Base-by-base conservation (phyloP, 495 filamentous ascomycete species). In the Penicillium coprophilum region DNA sequence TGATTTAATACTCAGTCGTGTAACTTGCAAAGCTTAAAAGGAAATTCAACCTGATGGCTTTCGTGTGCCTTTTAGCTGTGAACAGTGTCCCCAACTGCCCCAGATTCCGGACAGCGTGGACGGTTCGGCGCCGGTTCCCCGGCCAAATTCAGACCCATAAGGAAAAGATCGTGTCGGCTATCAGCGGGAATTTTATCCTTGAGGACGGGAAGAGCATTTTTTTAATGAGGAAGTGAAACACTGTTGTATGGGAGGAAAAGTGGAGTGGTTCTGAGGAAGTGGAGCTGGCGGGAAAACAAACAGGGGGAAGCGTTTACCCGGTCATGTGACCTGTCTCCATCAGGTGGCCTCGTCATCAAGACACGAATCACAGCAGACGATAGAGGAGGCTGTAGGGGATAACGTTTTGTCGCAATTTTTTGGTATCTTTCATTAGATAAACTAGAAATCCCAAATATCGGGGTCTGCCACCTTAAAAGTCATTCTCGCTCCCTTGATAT, bases 351-450 rank as follows among this genome's bases (percentile, higher is more conserved):
- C 41, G 39, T 27, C 13, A 31, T 36, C 49, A 27, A 28, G 13
- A 23, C 7, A 34, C 32, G 53, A 51, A 51, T 32, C 32, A 53
- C 30, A 32, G 48, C 21, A 24, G 19, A 28, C 40, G 39, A 59
- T 36, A 50, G 24, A 23, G 31, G 24, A 13, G 8, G 10, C 30
- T 17, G 38, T 50, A 15, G 47, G 61, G 64, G 64, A 61, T 56
- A 66, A 64, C 55, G 55, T 56, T 64, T 66, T 64, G 38, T 59
- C 59, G 53, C 53, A 23, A 20, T 17, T 1, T 17, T 5, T 30
- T 36, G 15, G 13, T 39, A 39, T 36, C 51, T 55, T 34, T 3
- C 27, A 4, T 21, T 36, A 17, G n/a, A 24, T 47, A 15, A 19
- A 12, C 10, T 19, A 27, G n/a, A 39, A 23, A 21, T 13, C 20